These are phyloP conservation scores for Quercus ilex DNA, from an alignment of 306 rosid species.

Conservation along the genomic window DNA sequence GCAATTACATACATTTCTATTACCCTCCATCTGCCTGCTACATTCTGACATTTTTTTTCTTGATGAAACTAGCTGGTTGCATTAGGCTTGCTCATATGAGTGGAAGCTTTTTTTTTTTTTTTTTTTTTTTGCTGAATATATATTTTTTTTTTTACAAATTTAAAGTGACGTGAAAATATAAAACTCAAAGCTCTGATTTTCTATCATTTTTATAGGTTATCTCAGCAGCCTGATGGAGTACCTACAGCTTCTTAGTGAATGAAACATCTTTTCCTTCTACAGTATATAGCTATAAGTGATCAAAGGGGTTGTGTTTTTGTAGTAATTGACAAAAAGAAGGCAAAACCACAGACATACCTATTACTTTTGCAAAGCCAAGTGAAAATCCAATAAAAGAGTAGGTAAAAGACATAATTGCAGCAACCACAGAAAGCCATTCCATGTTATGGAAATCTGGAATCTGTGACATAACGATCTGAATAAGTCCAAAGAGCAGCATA, in stretches of 20 bases:
- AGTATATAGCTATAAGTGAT: too few relatives aligned
- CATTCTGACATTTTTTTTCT: too few relatives aligned
- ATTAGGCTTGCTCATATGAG: not conserved
- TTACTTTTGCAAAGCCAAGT: constrained; percentile 58
- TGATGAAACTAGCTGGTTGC: not conserved
- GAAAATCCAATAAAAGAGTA: constrained; percentile 72
- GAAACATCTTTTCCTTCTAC: not conserved
- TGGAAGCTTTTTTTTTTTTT: not conserved
- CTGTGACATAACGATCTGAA: constrained; percentile 70
- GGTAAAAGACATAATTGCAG: constrained; percentile 76
- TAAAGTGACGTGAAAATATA: not conserved
- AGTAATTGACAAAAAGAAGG: not conserved
- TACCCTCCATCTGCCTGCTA: not conserved
- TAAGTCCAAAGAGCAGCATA: constrained; percentile 69
- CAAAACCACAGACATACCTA: constrained; percentile 38
- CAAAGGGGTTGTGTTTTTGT: not conserved
- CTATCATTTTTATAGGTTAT: not conserved
- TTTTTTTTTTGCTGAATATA: too few relatives aligned
- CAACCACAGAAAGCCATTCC: constrained; percentile 70
- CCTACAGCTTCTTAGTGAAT: not conserved
- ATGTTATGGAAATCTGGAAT: constrained; percentile 76
- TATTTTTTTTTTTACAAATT: not conserved
- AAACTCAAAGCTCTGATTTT: not conserved
- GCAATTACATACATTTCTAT: constrained; percentile 12
- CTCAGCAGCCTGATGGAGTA: not conserved